phyloP scores from a whole-genome alignment of 116 monocot species.

The Iris pallida region DNA sequence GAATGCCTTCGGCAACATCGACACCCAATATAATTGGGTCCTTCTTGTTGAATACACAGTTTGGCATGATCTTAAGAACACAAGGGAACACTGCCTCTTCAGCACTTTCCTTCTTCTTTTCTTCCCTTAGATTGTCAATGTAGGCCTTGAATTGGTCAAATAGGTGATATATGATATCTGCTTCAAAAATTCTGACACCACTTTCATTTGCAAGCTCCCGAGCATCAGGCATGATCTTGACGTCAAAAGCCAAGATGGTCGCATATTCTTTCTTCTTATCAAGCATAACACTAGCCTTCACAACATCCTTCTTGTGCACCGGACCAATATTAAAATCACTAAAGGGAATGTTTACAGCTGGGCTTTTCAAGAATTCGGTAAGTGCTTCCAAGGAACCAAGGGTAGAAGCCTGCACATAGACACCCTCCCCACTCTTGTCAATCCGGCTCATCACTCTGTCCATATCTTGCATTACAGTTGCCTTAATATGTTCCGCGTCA shows the following conservation, averaged over 20 bases:
- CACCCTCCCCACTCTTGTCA: constrained; percentile 93
- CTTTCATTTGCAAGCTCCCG: constrained; percentile 63
- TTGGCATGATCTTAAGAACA: constrained; percentile 88
- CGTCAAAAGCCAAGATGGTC: constrained; percentile 87
- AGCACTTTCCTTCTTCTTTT: constrained; percentile 92
- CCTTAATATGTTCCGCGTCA: constrained; percentile 71
- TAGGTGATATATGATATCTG: constrained; percentile 93
- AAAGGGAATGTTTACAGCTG: constrained; percentile 87
- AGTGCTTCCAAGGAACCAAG: constrained; percentile 96
- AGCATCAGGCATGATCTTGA: constrained; percentile 81
- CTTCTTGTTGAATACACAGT: constrained; percentile 96
- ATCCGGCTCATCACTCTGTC: constrained; percentile 76
- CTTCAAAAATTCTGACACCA: constrained; percentile 88
- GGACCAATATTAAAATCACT: constrained; percentile 89
- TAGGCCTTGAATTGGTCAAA: constrained; percentile 99
- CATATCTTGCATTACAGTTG: constrained; percentile 86
- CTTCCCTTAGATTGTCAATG: constrained; percentile 81
- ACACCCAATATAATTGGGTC: constrained; percentile 98
- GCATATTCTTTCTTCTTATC: constrained; percentile 93
- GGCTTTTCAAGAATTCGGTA: constrained; percentile 79
- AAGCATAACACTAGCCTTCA: constrained; percentile 95
- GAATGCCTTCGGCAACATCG: constrained; percentile 83
- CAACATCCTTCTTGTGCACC: constrained; percentile 97
- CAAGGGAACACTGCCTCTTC: constrained; percentile 98
- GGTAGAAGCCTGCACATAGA: constrained; percentile 98